Evolutionary conservation across 805 yeast species (phyloP).

Genomic region (Yarrowia porcina): DNA sequence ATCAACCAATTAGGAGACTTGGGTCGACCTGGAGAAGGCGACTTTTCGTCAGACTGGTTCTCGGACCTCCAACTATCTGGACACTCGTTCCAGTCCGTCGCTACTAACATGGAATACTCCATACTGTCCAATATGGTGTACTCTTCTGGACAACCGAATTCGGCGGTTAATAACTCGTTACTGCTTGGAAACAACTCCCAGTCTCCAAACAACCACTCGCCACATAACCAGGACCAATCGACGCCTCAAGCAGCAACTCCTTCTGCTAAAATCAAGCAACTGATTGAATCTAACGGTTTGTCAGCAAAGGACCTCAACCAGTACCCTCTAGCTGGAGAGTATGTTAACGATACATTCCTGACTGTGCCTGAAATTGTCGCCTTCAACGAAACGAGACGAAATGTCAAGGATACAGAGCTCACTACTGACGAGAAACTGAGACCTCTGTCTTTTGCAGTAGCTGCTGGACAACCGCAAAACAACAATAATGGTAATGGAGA

Average conservation of each 20-base stretch:
- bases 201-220: constrained; percentile 9
- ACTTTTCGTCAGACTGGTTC: constrained; percentile 24
- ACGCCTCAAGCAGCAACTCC: constrained; percentile 12
- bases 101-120: constrained; percentile 40
- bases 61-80: constrained; percentile 17
- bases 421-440: constrained; percentile 12
- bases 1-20: constrained; percentile 15
- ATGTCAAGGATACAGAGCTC: not conserved
- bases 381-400: not conserved
- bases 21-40: constrained; percentile 4
- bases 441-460: not conserved
- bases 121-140: constrained; percentile 38
- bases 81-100: constrained; percentile 36
- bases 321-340: not conserved
- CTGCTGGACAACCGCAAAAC: not conserved
- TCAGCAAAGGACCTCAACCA: not conserved
- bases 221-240: constrained; percentile 12
- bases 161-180: constrained; percentile 2
- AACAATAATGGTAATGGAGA: constrained; percentile 18
- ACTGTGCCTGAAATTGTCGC: constrained; percentile 11
- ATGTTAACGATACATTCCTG: not conserved
- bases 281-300: constrained; percentile 10
- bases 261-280: constrained; percentile 7
- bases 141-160: not conserved
- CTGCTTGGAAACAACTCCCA: constrained; percentile 17